A percentile compares a stretch with the other conserved stretches of the same genome.
These are phyloP conservation scores for Ascochyta clinopodiicola DNA, from an alignment of 2,329 filamentous ascomycete genomes.

Conservation along the genomic window DNA sequence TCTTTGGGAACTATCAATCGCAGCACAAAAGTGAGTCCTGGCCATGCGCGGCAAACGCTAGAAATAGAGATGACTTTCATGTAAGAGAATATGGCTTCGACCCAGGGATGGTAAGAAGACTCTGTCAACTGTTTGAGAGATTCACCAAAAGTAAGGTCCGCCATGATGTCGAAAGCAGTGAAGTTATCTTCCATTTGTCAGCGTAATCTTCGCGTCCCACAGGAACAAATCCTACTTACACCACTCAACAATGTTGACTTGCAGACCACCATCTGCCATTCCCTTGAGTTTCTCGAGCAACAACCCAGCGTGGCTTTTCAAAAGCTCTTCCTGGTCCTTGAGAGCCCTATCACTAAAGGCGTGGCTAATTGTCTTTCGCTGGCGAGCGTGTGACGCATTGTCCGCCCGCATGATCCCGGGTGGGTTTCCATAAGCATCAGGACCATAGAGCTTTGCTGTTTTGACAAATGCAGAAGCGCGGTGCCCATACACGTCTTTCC, in stretches of 20 bases:
- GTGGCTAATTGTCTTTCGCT: slow-evolving; percentile 45
- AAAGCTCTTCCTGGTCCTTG: slow-evolving; percentile 42
- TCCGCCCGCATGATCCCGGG: slow-evolving; percentile 26
- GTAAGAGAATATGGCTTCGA: slow-evolving; percentile 34
- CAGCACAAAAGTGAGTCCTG: slow-evolving; percentile 15
- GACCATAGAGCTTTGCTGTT: slow-evolving; percentile 41
- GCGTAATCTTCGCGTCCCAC: neutral
- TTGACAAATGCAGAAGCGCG: slow-evolving; percentile 36
- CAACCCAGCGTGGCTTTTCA: slow-evolving; percentile 47
- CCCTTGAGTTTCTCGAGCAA: slow-evolving; percentile 46
- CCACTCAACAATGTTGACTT: slow-evolving; percentile 32
- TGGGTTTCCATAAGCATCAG: slow-evolving; percentile 33
- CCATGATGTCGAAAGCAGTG: slow-evolving; percentile 33
- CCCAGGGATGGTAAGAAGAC: slow-evolving; percentile 43
- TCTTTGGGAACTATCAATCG: slow-evolving; percentile 9
- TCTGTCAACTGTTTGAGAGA: slow-evolving; percentile 39
- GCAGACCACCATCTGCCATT: slow-evolving; percentile 15
- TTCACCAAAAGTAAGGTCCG: slow-evolving; percentile 44
- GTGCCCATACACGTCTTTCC: slow-evolving; percentile 52
- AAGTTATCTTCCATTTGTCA: slow-evolving; percentile 6
- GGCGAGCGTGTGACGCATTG: slow-evolving; percentile 43
- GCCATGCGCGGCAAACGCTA: slow-evolving; percentile 13
- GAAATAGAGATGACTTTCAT: slow-evolving; percentile 21
- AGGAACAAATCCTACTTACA: neutral
- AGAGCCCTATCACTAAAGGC: slow-evolving; percentile 50